These are phyloP conservation scores for Botrytis aclada DNA, from an alignment of 2,329 filamentous ascomycete species.

Conservation along the genomic window DNA sequence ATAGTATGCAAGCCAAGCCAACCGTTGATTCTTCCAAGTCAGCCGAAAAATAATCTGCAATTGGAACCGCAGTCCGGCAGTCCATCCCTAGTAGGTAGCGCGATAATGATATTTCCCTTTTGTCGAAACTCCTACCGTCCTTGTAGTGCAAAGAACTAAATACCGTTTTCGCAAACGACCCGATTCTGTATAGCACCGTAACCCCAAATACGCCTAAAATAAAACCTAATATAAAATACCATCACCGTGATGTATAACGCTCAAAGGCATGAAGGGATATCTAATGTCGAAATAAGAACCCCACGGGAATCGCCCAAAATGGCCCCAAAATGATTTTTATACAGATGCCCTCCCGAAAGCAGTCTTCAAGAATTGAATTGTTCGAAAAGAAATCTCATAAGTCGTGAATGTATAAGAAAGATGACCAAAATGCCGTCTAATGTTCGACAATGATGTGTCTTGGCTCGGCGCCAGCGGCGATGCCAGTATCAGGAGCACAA, in stretches of 20 bases:
- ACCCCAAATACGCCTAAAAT: constrained; percentile 12
- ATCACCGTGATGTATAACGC: constrained; percentile 18
- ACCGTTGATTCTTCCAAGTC: constrained; percentile 5
- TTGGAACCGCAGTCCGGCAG: not conserved
- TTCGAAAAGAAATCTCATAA: constrained; percentile 16
- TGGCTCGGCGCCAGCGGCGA: constrained; percentile 20
- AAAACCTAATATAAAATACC: constrained; percentile 4
- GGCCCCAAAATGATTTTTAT: constrained; percentile 16
- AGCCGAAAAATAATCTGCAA: constrained; percentile 7
- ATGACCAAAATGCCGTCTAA: not conserved
- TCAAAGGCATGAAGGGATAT: constrained; percentile 18
- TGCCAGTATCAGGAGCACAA: constrained; percentile 30
- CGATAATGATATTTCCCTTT: constrained; percentile 9
- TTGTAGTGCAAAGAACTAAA: not conserved
- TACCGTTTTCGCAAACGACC: constrained; percentile 18
- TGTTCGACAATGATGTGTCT: constrained; percentile 1
- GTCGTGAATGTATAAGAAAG: constrained; percentile 14
- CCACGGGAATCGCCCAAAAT: constrained; percentile 3
- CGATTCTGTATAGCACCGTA: constrained; percentile 1
- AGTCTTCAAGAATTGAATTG: constrained; percentile 14
- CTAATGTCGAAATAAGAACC: constrained; percentile 19
- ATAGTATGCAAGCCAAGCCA: not conserved
- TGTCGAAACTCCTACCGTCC: constrained; percentile 18
- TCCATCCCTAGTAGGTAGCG: constrained; percentile 7
- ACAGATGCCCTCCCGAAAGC: constrained; percentile 11